These are phyloP conservation scores for Diaporthe batatas DNA, from an alignment of 2,329 filamentous ascomycete species.

Conservation along the genomic window DNA sequence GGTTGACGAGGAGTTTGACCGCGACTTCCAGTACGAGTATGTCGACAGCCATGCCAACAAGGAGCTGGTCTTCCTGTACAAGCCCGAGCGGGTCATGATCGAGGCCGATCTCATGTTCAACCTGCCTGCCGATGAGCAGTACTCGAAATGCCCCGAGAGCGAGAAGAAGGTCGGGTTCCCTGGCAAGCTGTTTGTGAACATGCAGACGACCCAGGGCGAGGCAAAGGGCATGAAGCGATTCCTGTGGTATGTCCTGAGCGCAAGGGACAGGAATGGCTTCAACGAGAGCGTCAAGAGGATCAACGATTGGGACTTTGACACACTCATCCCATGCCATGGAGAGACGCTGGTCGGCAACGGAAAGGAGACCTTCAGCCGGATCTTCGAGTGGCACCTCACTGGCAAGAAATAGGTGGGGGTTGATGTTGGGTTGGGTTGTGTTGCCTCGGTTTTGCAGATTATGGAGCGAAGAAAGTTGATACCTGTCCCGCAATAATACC, in stretches of 20 bases:
- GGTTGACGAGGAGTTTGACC: slow-evolving; percentile 84
- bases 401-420: slow-evolving; percentile 43
- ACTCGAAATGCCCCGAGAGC: slow-evolving; percentile 68
- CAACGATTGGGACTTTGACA: slow-evolving; percentile 84
- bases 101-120: slow-evolving; percentile 95
- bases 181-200: slow-evolving; percentile 59
- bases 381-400: slow-evolving; percentile 86
- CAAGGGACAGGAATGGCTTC: slow-evolving; percentile 75
- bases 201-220: slow-evolving; percentile 74
- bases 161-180: slow-evolving; percentile 55
- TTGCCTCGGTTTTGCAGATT: neutral
- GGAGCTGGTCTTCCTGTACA: slow-evolving; percentile 90
- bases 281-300: slow-evolving; percentile 78
- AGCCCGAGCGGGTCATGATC: slow-evolving; percentile 82
- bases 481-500: slow-evolving; percentile 10
- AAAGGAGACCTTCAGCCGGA: slow-evolving; percentile 81
- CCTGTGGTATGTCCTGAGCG: slow-evolving; percentile 79
- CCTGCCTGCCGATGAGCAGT: slow-evolving; percentile 89
- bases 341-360: slow-evolving; percentile 83
- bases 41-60: slow-evolving; percentile 84
- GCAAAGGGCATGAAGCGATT: slow-evolving; percentile 85
- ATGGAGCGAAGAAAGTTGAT: neutral
- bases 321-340: slow-evolving; percentile 92
- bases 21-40: slow-evolving; percentile 88
- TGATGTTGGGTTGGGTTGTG: neutral